Evolutionary conservation across 805 yeast species (phyloP).

Genomic region (Tetrapisispora namnaoensis): DNA sequence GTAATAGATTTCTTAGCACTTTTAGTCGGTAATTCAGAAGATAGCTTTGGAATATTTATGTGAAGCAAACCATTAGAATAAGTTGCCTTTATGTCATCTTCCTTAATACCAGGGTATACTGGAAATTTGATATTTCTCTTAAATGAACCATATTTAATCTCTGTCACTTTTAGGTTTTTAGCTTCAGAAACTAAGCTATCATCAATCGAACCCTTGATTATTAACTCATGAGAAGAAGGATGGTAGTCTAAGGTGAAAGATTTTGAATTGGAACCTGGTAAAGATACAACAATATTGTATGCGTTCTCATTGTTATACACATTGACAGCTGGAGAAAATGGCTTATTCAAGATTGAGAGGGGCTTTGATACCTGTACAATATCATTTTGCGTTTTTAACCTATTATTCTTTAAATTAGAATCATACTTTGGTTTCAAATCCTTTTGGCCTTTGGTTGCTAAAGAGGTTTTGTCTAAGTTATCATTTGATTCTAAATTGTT

Average conservation of each 20-base stretch:
- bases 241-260: slow-evolving; percentile 49
- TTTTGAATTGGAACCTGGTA: slow-evolving; percentile 50
- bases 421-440: not conserved
- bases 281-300: slow-evolving; percentile 40
- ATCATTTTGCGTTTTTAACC: not conserved
- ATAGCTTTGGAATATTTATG: slow-evolving; percentile 40
- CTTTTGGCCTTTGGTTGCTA: not conserved
- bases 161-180: slow-evolving; percentile 37
- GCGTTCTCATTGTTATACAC: slow-evolving; percentile 41
- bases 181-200: slow-evolving; percentile 33
- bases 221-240: slow-evolving; percentile 44
- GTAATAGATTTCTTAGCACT: slow-evolving; percentile 37
- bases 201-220: slow-evolving; percentile 41
- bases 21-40: slow-evolving; percentile 24
- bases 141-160: slow-evolving; percentile 47
- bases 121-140: slow-evolving; percentile 51
- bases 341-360: slow-evolving; percentile 32
- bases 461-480: not conserved
- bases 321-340: slow-evolving; percentile 51
- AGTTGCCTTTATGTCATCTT: slow-evolving; percentile 44
- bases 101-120: slow-evolving; percentile 41
- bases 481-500: not conserved
- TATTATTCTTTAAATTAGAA: not conserved
- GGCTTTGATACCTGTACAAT: slow-evolving; percentile 37
- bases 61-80: slow-evolving; percentile 46